A percentile compares a stretch with the other conserved stretches of the same genome.
These are phyloP conservation scores for Trichophaea hybrida DNA, from an alignment of 2,329 filamentous ascomycete species.

Conservation along the genomic window DNA sequence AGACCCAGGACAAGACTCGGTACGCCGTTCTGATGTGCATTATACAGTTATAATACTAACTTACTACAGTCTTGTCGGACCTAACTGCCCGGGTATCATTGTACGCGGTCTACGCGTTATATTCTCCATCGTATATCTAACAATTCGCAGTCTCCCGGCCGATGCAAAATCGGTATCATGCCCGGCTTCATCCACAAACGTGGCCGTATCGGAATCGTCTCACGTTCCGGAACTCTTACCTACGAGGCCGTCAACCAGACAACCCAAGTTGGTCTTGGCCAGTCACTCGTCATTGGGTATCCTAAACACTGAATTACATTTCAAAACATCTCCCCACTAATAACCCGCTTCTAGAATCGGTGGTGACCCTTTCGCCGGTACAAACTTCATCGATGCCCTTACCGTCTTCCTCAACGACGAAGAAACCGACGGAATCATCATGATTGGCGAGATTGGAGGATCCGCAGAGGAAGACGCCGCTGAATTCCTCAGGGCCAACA, in stretches of 20 bases:
- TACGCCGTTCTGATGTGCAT: not conserved
- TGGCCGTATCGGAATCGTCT: conserved; percentile 96
- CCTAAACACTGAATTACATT: not conserved
- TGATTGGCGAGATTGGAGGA: conserved; percentile 99
- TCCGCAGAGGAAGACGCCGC: conserved; percentile 95
- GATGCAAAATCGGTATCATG: conserved; percentile 99
- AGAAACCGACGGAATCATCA: conserved; percentile 98
- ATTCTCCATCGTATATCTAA: conserved; percentile 22
- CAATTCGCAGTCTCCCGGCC: conserved; percentile 43
- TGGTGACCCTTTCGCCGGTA: conserved; percentile 95
- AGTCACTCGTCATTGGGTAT: conserved; percentile 86
- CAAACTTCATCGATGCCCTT: conserved; percentile 99
- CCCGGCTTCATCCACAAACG: conserved; percentile 99
- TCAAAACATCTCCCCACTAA: not conserved
- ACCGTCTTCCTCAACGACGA: conserved; percentile 90
- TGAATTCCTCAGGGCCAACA: conserved; percentile 85
- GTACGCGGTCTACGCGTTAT: conserved; percentile 39
- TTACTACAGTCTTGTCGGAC: conserved; percentile 13
- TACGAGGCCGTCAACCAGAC: conserved; percentile 99
- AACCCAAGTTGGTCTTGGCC: conserved; percentile 87
- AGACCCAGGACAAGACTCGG: conserved; percentile 92
- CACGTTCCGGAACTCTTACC: conserved; percentile 90
- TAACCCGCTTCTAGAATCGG: conserved; percentile 45
- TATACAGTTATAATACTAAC: not conserved
- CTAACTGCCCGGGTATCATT: conserved; percentile 95